A percentile compares a stretch with the other conserved stretches of the same genome.
Evolutionary conservation across 768 basidiomycete genomes (phyloP).

Genomic region (Hydnomerulius pinastri): DNA sequence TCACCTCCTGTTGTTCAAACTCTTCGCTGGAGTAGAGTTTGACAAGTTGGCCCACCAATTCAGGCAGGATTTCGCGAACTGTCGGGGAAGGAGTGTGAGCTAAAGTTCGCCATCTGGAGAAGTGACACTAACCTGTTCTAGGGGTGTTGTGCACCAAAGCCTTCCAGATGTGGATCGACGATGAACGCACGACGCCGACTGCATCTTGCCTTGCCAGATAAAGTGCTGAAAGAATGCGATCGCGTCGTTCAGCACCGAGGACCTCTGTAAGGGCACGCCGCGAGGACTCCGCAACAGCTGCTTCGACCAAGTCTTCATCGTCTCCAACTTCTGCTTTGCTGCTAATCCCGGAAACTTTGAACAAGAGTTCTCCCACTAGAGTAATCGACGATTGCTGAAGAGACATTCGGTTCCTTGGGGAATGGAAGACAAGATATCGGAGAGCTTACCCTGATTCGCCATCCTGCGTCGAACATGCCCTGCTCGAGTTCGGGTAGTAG

Average conservation of each 20-base stretch:
- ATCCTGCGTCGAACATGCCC: conserved; percentile 92
- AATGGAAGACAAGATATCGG: not conserved
- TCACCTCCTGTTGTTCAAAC: conserved; percentile 87
- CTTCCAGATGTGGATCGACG: conserved; percentile 97
- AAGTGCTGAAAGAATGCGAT: conserved; percentile 86
- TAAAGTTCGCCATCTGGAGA: not conserved
- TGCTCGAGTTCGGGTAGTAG: conserved; percentile 91
- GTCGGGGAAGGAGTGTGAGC: conserved; percentile 8
- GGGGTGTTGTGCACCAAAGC: conserved; percentile 95
- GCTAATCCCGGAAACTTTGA: conserved; percentile 95
- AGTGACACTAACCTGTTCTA: conserved; percentile 64
- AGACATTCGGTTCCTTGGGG: conserved; percentile 12
- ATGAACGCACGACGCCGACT: conserved; percentile 84
- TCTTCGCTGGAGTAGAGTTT: conserved; percentile 76
- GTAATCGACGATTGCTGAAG: conserved; percentile 90
- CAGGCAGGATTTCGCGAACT: conserved; percentile 90
- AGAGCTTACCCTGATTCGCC: conserved; percentile 85
- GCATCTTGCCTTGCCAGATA: conserved; percentile 95
- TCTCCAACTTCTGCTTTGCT: conserved; percentile 81
- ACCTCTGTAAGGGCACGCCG: conserved; percentile 85
- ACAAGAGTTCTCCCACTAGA: conserved; percentile 91
- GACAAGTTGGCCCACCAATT: conserved; percentile 79
- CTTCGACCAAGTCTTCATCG: conserved; percentile 67
- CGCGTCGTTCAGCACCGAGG: conserved; percentile 84
- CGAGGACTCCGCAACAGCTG: conserved; percentile 71